Base-by-base conservation (phyloP, 805 yeast genomes). In the Zygotorulaspora florentina region DNA sequence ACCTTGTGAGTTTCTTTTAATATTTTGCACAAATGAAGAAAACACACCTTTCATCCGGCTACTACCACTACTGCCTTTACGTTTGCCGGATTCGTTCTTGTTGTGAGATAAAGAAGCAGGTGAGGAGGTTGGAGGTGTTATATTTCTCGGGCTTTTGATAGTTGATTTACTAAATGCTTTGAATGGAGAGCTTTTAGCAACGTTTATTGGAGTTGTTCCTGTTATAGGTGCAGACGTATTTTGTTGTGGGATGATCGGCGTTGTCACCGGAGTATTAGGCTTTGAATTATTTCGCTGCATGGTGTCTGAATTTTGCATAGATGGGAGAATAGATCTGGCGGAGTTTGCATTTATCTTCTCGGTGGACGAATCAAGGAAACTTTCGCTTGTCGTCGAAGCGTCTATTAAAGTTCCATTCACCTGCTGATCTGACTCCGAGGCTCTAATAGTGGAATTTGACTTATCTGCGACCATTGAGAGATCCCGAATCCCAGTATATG, bases 41-140 rank as follows among this genome's bases (percentile, higher is more conserved):
- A 84, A 72, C 2, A 80, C 83, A 5, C 81, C 85, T 48, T 77
- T 76, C 46, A 81, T 75, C 46, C 78, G 72, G 49, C 52, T 50
- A 26, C 58, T 47, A 2, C 62, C 53, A 29, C 71, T 75, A 1
- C 79, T 75, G 51, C 73, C 74, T 51, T 71, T 73, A 43, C 74
- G 62, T 47, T 23, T 55, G 39, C 36, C 55, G 36, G 28, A 33
- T 10, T 42, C 46, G 23, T 29, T 27, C 29, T 40, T 46, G 17
- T 23, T 27, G 12, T 34, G 34, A 15, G 39, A 33, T 23, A 48
- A 33, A 13, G 57, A 59, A 9, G 62, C 51, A 7, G 54, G 55
- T n/a, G 64, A 58, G 31, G 61, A 49, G 33, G 52, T 6, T 20
- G 36, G 16, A 8, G 48, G 13, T n/a, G 50, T 39, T 11, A 27